phyloP scores from a whole-genome alignment of 768 basidiomycete genomes.

The Rhodotorula taiwanensis region DNA sequence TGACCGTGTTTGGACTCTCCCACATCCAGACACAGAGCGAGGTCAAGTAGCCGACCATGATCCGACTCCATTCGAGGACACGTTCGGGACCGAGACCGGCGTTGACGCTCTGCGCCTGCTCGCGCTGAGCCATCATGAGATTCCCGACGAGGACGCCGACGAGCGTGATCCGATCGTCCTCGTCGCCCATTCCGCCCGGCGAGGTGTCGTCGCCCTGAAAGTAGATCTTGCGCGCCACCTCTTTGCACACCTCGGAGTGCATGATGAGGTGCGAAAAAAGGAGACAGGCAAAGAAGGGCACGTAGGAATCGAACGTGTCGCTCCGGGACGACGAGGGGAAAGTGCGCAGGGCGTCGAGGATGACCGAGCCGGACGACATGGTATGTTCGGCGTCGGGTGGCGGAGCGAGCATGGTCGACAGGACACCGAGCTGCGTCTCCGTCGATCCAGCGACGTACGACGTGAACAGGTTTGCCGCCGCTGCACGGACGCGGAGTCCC shows the following conservation, averaged over 20 bases:
- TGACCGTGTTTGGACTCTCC: constrained; percentile 84
- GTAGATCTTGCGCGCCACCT: constrained; percentile 46
- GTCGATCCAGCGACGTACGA: constrained; percentile 46
- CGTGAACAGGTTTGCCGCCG: constrained; percentile 75
- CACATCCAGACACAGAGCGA: constrained; percentile 88
- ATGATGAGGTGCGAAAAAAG: constrained; percentile 74
- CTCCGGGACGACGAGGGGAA: constrained; percentile 34
- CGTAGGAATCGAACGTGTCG: constrained; percentile 54
- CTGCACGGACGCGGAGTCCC: constrained; percentile 64
- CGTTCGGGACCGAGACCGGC: constrained; percentile 56
- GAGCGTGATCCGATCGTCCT: constrained; percentile 57
- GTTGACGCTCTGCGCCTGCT: constrained; percentile 47
- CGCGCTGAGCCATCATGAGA: constrained; percentile 75
- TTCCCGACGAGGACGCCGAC: constrained; percentile 84
- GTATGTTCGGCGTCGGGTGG: constrained; percentile 29
- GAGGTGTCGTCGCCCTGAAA: constrained; percentile 41
- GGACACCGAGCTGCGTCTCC: constrained; percentile 45
- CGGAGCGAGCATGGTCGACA: constrained; percentile 43
- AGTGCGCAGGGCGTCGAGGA: constrained; percentile 45
- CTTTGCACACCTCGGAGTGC: constrained; percentile 50
- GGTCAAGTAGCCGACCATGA: constrained; percentile 76
- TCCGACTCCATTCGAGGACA: constrained; percentile 78
- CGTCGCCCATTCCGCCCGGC: constrained; percentile 44
- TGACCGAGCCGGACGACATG: constrained; percentile 44
- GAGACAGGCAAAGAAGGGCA: constrained; percentile 55